These are phyloP conservation scores for Aspergillus japonicus DNA, from an alignment of 2,329 filamentous ascomycete genomes.

Conservation along the genomic window DNA sequence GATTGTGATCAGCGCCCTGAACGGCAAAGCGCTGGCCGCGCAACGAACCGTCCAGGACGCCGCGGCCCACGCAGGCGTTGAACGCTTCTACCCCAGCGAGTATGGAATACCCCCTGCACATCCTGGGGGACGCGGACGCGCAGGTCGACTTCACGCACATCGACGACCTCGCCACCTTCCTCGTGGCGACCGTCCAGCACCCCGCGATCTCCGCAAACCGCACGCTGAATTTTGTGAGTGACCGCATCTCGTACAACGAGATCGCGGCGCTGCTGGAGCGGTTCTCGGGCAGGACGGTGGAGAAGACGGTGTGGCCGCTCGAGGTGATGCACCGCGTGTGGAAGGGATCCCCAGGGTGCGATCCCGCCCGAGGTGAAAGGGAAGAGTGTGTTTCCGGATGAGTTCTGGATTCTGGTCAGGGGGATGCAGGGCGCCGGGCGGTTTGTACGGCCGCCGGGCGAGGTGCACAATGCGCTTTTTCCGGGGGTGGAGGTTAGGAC, in stretches of 20 bases:
- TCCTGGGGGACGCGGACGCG: slow-evolving; percentile 24
- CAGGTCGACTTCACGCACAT: slow-evolving; percentile 26
- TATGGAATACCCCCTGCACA: slow-evolving; percentile 19
- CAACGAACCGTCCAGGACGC: not conserved
- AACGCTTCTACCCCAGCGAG: not conserved
- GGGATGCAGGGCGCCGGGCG: not conserved
- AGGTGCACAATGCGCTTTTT: not conserved
- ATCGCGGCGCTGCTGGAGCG: slow-evolving; percentile 22
- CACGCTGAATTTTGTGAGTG: slow-evolving; percentile 25
- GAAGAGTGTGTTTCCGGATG: not conserved
- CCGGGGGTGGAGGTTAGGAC: not conserved
- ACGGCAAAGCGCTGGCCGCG: not conserved
- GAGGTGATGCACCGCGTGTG: slow-evolving; percentile 19
- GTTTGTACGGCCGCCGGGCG: not conserved
- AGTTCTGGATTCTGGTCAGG: not conserved
- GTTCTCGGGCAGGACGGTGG: slow-evolving; percentile 19
- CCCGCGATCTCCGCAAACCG: slow-evolving; percentile 24
- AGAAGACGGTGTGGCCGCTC: slow-evolving; percentile 1
- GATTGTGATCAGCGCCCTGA: not conserved
- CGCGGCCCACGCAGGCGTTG: not conserved
- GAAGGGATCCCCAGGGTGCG: too few relatives aligned
- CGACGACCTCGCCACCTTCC: slow-evolving; percentile 26
- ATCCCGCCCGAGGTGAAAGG: not conserved
- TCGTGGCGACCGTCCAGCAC: slow-evolving; percentile 25
- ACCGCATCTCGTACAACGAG: slow-evolving; percentile 23